Evolutionary conservation across 2,329 filamentous ascomycete genomes (phyloP).

Genomic region (Ceratocystis smalleyi): DNA sequence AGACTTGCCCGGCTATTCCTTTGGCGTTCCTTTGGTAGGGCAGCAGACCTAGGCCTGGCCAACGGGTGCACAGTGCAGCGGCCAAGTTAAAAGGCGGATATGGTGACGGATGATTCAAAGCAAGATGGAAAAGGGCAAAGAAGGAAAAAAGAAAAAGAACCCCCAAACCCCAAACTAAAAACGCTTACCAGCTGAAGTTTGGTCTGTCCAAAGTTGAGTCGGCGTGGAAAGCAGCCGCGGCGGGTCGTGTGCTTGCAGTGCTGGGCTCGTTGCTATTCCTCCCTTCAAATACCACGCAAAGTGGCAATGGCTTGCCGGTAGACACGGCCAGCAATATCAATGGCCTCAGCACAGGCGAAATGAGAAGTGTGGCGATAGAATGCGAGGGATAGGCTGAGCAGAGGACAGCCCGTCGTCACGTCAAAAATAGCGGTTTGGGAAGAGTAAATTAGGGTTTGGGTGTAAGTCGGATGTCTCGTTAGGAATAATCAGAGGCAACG

Average conservation of each 20-base stretch:
- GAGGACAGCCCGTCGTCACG: too few relatives aligned
- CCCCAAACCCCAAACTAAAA: too few relatives aligned
- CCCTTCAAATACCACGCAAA: too few relatives aligned
- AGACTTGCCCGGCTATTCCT: neutral
- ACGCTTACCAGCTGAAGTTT: neutral
- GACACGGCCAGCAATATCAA: too few relatives aligned
- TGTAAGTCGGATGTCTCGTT: neutral
- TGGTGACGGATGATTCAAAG: neutral
- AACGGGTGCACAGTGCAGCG: neutral
- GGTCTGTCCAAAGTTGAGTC: too few relatives aligned
- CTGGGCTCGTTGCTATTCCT: too few relatives aligned
- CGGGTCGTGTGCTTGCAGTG: too few relatives aligned
- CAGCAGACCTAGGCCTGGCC: neutral
- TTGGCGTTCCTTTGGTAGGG: conserved; percentile 1
- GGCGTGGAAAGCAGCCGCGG: too few relatives aligned
- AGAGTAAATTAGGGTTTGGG: neutral
- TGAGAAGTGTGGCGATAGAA: neutral
- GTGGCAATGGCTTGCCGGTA: too few relatives aligned
- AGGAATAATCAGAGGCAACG: neutral
- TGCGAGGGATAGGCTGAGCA: neutral
- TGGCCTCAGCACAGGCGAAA: too few relatives aligned
- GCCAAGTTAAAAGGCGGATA: neutral
- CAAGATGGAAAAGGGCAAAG: neutral
- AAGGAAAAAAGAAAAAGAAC: neutral
- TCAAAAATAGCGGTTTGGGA: neutral